phyloP scores from a whole-genome alignment of 805 yeast genomes.

The Candida ascalaphidarum region DNA sequence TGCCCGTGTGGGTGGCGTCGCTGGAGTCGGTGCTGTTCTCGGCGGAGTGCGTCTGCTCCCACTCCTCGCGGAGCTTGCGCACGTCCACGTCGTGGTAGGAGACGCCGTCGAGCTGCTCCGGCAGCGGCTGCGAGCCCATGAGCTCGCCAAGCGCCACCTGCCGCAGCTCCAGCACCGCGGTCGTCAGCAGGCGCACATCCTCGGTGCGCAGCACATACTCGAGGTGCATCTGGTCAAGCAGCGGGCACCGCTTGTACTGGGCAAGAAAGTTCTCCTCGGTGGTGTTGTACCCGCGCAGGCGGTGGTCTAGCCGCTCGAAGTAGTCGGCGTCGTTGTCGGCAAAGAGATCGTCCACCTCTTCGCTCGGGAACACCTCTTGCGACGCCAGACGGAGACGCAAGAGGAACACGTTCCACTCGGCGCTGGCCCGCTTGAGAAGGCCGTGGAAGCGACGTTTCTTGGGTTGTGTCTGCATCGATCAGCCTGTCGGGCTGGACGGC shows the following conservation, averaged over 20 bases:
- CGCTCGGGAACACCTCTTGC: slow-evolving; percentile 40
- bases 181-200: slow-evolving; percentile 6
- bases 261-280: slow-evolving; percentile 23
- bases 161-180: slow-evolving; percentile 5
- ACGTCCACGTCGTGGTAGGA: slow-evolving; percentile 15
- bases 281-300: slow-evolving; percentile 12
- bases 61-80: slow-evolving; percentile 18
- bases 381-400: slow-evolving; percentile 32
- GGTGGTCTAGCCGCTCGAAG: slow-evolving; percentile 13
- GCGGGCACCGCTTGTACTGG: slow-evolving; percentile 22
- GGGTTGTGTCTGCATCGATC: too few relatives aligned
- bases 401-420: slow-evolving; percentile 27
- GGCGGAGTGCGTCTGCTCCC: slow-evolving; percentile 13
- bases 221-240: slow-evolving; percentile 23
- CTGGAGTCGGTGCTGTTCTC: not conserved
- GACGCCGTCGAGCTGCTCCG: not conserved
- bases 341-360: slow-evolving; percentile 45
- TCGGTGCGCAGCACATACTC: slow-evolving; percentile 7
- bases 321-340: slow-evolving; percentile 28
- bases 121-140: too few relatives aligned
- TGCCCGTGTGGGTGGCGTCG: slow-evolving; percentile 1
- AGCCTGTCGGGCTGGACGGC: too few relatives aligned
- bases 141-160: too few relatives aligned
- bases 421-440: slow-evolving; percentile 29
- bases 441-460: slow-evolving; percentile 1